phyloP scores from a whole-genome alignment of 768 basidiomycete genomes.

The Tulasnella sp. region DNA sequence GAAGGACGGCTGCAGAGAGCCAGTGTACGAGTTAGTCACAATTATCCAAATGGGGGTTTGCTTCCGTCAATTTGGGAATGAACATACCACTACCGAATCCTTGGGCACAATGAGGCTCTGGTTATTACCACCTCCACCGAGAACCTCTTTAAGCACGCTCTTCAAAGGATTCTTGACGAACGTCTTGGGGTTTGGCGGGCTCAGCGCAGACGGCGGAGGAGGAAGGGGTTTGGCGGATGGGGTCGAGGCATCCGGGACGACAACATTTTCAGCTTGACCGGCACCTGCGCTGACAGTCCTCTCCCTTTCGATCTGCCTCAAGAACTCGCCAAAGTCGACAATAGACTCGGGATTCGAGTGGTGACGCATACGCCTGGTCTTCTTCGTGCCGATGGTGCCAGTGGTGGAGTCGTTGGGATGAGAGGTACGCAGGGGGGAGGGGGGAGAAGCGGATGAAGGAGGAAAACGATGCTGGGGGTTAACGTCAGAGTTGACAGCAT shows the following conservation, averaged over 20 bases:
- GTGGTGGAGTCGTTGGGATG: not conserved
- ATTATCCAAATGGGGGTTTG: not conserved
- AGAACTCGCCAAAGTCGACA: constrained; percentile 24
- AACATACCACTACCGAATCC: constrained; percentile 18
- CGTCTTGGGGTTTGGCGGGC: not conserved
- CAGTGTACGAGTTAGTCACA: not conserved
- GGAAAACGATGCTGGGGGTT: not conserved
- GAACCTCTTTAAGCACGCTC: constrained; percentile 15
- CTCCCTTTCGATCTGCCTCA: constrained; percentile 20
- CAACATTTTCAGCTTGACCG: not conserved
- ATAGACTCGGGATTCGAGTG: constrained; percentile 20
- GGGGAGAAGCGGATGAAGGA: not conserved
- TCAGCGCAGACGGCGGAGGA: not conserved
- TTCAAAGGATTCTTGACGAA: constrained; percentile 5
- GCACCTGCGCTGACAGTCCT: not conserved
- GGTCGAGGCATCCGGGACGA: not conserved
- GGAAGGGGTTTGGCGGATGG: not conserved
- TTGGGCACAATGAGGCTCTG: constrained; percentile 8
- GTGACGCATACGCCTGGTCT: not conserved
- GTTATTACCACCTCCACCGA: constrained; percentile 24
- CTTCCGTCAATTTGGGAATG: constrained; percentile 3
- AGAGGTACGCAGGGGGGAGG: constrained; percentile 1
- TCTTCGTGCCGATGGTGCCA: constrained; percentile 9
- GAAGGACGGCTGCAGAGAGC: constrained; percentile 1
- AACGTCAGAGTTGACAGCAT: constrained; percentile 1